phyloP scores from a whole-genome alignment of 106 monocot species.

The Dendrobium huoshanense region DNA sequence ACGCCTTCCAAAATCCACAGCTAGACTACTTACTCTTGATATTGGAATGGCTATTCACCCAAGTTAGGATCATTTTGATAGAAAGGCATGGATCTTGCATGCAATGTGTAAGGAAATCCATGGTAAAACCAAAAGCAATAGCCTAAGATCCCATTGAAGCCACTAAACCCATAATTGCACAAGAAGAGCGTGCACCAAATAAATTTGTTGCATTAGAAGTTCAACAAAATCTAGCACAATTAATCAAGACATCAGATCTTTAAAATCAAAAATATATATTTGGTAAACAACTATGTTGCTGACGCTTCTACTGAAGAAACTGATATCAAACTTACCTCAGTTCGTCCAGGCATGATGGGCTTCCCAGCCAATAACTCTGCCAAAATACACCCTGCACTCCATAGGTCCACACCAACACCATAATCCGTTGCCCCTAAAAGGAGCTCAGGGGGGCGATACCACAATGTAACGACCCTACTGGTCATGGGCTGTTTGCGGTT shows the following conservation, averaged over 20 bases:
- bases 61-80: too few relatives aligned
- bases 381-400: conserved; percentile 11
- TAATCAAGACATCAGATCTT: neutral
- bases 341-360: conserved; percentile 12
- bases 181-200: neutral
- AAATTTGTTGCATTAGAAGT: neutral
- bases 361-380: conserved; percentile 11
- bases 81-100: too few relatives aligned
- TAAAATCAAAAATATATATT: neutral
- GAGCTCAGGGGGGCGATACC: conserved; percentile 7
- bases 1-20: too few relatives aligned
- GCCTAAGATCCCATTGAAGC: too few relatives aligned
- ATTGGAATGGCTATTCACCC: too few relatives aligned
- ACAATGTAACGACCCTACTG: conserved; percentile 5
- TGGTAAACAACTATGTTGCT: neutral
- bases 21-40: too few relatives aligned
- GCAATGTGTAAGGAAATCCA: too few relatives aligned
- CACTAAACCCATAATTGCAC: too few relatives aligned
- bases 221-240: neutral
- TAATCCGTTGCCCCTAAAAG: conserved; percentile 12
- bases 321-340: conserved; percentile 3
- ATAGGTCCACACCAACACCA: conserved; percentile 9
- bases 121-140: too few relatives aligned
- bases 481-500: conserved; percentile 10
- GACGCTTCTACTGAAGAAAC: neutral